A percentile compares a stretch with the other conserved stretches of the same genome.
These are phyloP conservation scores for Wallacemonas collosoma DNA, from an alignment of 208 protist genomes.

Conservation along the genomic window DNA sequence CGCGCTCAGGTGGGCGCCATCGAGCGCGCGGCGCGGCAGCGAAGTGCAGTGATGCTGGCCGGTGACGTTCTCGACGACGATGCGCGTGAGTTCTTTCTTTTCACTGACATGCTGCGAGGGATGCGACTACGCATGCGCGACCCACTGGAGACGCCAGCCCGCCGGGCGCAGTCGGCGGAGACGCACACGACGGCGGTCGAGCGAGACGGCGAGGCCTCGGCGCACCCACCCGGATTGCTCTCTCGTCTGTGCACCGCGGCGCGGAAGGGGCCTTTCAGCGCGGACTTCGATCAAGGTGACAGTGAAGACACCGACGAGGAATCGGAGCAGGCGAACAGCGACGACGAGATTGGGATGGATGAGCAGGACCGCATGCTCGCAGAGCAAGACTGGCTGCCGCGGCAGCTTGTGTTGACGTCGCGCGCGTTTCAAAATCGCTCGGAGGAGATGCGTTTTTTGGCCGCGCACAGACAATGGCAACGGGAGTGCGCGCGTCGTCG, in stretches of 20 bases:
- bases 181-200: slow-evolving; percentile 10
- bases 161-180: not conserved
- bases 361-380: slow-evolving; percentile 16
- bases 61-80: slow-evolving; percentile 3
- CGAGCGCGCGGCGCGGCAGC: slow-evolving; percentile 1
- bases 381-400: slow-evolving; percentile 19
- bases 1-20: not conserved
- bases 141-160: not conserved
- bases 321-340: slow-evolving; percentile 16
- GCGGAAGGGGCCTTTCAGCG: slow-evolving; percentile 12
- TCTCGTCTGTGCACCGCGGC: slow-evolving; percentile 4
- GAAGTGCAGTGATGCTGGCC: slow-evolving; percentile 9
- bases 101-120: slow-evolving; percentile 7
- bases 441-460: slow-evolving; percentile 5
- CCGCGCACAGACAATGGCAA: slow-evolving; percentile 10
- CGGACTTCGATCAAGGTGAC: slow-evolving; percentile 15
- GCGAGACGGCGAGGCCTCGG: not conserved
- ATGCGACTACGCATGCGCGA: slow-evolving; percentile 14
- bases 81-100: slow-evolving; percentile 3
- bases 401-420: slow-evolving; percentile 35
- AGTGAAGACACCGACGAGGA: slow-evolving; percentile 21
- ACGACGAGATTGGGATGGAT: slow-evolving; percentile 4
- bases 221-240: not conserved
- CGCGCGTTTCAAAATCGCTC: slow-evolving; percentile 24
- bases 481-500: slow-evolving; percentile 1